A percentile compares a stretch with the other conserved stretches of the same genome.
Evolutionary conservation across 2,329 filamentous ascomycete species (phyloP).

Genomic region (Dothistroma septosporum): DNA sequence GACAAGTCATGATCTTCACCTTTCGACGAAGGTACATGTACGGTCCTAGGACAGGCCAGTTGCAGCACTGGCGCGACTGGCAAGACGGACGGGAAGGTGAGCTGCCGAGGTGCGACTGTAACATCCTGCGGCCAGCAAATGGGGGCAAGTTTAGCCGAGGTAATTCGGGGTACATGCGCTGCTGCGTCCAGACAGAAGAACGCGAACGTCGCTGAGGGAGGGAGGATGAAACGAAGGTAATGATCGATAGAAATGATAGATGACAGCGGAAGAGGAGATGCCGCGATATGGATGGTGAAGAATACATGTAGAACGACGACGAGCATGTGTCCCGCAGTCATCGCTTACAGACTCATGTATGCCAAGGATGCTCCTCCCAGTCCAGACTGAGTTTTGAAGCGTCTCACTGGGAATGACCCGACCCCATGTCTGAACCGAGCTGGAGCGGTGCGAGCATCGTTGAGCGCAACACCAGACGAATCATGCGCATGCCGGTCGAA

Average conservation of each 20-base stretch:
- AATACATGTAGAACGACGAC: too few relatives aligned
- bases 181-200: neutral
- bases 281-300: too few relatives aligned
- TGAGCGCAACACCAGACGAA: neutral
- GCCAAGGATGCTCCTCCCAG: too few relatives aligned
- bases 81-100: neutral
- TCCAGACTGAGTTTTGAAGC: too few relatives aligned
- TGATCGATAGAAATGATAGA: too few relatives aligned
- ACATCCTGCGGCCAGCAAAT: neutral
- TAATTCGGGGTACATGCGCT: too few relatives aligned
- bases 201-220: neutral
- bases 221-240: neutral
- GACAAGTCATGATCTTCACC: slow-evolving; percentile 1
- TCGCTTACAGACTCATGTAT: too few relatives aligned
- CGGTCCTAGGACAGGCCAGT: neutral
- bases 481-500: neutral
- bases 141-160: neutral
- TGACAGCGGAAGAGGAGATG: too few relatives aligned
- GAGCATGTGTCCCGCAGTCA: too few relatives aligned
- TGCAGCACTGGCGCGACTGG: neutral
- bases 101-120: neutral
- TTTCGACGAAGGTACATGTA: neutral
- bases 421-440: neutral
- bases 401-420: too few relatives aligned
- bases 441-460: neutral